Evolutionary conservation across 768 basidiomycete species (phyloP).

Genomic region (Ramaria sp.): DNA sequence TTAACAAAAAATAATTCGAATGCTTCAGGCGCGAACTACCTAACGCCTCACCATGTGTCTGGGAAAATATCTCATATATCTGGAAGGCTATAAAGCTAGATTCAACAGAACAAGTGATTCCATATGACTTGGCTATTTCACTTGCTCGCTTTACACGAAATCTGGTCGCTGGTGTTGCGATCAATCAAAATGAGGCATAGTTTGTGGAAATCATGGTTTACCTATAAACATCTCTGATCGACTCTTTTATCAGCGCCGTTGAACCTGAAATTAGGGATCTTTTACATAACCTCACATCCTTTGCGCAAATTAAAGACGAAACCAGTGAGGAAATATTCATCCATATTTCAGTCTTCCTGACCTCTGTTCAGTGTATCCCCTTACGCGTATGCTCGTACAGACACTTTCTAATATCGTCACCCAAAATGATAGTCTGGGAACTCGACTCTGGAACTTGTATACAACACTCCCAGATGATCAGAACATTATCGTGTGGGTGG

Average conservation of each 20-base stretch:
- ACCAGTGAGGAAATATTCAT: conserved; percentile 32
- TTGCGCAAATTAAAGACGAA: conserved; percentile 51
- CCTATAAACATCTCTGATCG: not conserved
- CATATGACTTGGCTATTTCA: conserved; percentile 16
- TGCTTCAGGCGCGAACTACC: conserved; percentile 26
- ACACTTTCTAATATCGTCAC: conserved; percentile 80
- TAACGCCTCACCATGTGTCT: conserved; percentile 32
- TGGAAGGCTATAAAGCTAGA: conserved; percentile 29
- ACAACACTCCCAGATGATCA: conserved; percentile 62
- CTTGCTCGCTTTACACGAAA: conserved; percentile 78
- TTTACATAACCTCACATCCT: conserved; percentile 68
- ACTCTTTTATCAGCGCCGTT: conserved; percentile 36
- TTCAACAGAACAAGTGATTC: conserved; percentile 17
- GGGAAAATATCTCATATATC: conserved; percentile 40
- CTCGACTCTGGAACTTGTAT: conserved; percentile 53
- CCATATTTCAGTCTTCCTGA: not conserved
- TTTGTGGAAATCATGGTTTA: conserved; percentile 28
- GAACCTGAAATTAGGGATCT: conserved; percentile 61
- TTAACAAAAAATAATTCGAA: not conserved
- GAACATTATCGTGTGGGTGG: conserved; percentile 59
- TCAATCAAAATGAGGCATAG: conserved; percentile 68
- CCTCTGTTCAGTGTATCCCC: conserved; percentile 39
- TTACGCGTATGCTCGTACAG: conserved; percentile 62
- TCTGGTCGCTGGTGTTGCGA: conserved; percentile 59
- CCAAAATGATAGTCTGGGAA: conserved; percentile 45